These are phyloP conservation scores for Phytophthora citrophthora DNA, from an alignment of 352 stramenopile species.

Conservation along the genomic window DNA sequence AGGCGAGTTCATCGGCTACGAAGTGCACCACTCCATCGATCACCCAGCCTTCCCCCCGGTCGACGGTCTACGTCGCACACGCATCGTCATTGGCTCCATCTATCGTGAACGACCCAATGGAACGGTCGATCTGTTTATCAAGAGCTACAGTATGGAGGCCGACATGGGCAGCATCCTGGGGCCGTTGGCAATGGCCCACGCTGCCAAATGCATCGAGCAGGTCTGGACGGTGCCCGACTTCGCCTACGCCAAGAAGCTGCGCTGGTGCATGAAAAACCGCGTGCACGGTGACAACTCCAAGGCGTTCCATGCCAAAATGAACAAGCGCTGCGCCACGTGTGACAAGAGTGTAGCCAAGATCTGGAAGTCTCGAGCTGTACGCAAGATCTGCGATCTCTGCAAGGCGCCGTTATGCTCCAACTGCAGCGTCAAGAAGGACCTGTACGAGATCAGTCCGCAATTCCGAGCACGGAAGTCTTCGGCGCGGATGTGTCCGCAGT, in stretches of 20 bases:
- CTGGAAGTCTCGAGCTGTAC: slow-evolving; percentile 18
- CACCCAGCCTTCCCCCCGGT: slow-evolving; percentile 38
- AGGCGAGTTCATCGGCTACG: slow-evolving; percentile 57
- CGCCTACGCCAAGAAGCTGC: slow-evolving; percentile 43
- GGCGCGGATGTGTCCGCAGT: slow-evolving; percentile 33
- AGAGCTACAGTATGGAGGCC: slow-evolving; percentile 49
- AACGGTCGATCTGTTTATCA: slow-evolving; percentile 46
- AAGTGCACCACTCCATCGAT: slow-evolving; percentile 68
- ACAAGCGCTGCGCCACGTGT: slow-evolving; percentile 27
- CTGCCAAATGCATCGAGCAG: slow-evolving; percentile 40
- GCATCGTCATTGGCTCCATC: slow-evolving; percentile 42
- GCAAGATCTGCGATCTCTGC: slow-evolving; percentile 33
- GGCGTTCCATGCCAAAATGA: slow-evolving; percentile 27
- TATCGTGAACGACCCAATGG: slow-evolving; percentile 35
- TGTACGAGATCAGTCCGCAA: slow-evolving; percentile 38
- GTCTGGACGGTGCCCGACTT: slow-evolving; percentile 42
- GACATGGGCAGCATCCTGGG: slow-evolving; percentile 41
- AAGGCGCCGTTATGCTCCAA: slow-evolving; percentile 39
- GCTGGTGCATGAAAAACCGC: slow-evolving; percentile 39
- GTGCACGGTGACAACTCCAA: slow-evolving; percentile 37
- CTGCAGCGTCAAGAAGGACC: slow-evolving; percentile 28
- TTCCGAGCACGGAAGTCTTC: slow-evolving; percentile 33
- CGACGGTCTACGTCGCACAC: slow-evolving; percentile 40
- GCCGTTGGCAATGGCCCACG: slow-evolving; percentile 36
- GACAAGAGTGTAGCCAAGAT: slow-evolving; percentile 25